Conservation (phyloP, 1,284 basidiomycete genomes). For the Leccinum griseonigrum region DNA sequence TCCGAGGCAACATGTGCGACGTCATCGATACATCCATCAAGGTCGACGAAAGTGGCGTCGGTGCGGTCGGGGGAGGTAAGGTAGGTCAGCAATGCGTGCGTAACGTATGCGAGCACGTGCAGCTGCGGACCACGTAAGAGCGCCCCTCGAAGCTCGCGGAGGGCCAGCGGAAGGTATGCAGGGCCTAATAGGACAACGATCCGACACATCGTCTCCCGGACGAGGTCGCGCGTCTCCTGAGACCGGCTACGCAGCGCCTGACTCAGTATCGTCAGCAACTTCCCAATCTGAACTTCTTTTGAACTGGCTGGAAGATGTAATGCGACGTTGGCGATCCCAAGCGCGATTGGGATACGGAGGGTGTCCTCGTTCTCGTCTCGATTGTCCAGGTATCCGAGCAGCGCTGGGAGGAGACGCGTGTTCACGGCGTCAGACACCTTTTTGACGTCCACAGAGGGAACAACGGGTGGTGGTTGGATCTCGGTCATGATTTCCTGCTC, state of each 20-base stretch:
- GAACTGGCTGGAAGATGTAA: constrained; percentile 72
- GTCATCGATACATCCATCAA: constrained; percentile 80
- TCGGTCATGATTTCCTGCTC: constrained; percentile 29
- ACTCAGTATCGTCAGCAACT: constrained; percentile 81
- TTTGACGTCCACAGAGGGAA: constrained; percentile 31
- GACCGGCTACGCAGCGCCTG: constrained; percentile 91
- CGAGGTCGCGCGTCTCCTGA: constrained; percentile 90
- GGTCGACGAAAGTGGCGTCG: constrained; percentile 47
- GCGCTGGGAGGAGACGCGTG: constrained; percentile 68
- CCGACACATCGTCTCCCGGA: constrained; percentile 82
- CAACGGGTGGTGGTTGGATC: constrained; percentile 10
- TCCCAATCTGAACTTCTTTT: constrained; percentile 73
- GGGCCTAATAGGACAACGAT: constrained; percentile 79
- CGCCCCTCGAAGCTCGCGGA: constrained; percentile 82
- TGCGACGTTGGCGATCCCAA: constrained; percentile 87
- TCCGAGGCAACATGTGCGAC: constrained; percentile 84
- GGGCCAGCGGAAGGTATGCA: constrained; percentile 67
- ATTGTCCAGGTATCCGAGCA: constrained; percentile 78
- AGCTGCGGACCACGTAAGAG: constrained; percentile 92
- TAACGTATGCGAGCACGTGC: constrained; percentile 86
- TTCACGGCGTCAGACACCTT: constrained; percentile 79
- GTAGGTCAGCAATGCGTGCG: constrained; percentile 81
- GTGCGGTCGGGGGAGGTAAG: constrained; percentile 62
- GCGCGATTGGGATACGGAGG: constrained; percentile 83
- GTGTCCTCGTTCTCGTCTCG: constrained; percentile 84